Conservation (phyloP, 768 basidiomycete species). For the Termitomyces sp. region DNA sequence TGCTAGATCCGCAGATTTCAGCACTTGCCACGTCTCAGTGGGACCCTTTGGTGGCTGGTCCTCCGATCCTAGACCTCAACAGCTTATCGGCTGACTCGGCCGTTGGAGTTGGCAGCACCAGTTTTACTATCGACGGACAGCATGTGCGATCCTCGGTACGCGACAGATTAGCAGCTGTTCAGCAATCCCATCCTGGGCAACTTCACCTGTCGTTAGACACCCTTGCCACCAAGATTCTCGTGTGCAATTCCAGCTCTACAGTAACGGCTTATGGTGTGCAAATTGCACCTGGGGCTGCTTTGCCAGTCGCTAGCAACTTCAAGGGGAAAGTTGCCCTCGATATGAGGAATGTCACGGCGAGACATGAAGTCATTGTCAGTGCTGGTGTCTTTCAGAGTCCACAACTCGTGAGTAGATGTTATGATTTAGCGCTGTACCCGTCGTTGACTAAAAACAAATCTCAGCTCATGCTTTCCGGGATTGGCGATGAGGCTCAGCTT, state of each 20-base stretch:
- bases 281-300: conserved; percentile 20
- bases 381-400: conserved; percentile 28
- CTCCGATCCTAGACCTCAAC: conserved; percentile 24
- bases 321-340: conserved; percentile 18
- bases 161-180: conserved; percentile 20
- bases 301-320: conserved; percentile 27
- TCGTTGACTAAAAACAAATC: neutral
- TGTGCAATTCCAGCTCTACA: conserved; percentile 16
- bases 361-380: conserved; percentile 27
- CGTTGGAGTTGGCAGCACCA: conserved; percentile 18
- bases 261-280: conserved; percentile 24
- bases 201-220: conserved; percentile 24
- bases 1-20: conserved; percentile 22
- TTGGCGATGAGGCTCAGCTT: conserved; percentile 27
- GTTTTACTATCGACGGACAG: conserved; percentile 22
- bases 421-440: no score
- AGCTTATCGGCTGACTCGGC: conserved; percentile 18
- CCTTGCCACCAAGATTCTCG: conserved; percentile 22
- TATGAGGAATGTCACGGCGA: conserved; percentile 19
- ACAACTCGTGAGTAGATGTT: conserved; percentile 20
- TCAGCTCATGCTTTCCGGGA: conserved; percentile 32
- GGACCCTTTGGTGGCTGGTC: conserved; percentile 12
- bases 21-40: conserved; percentile 18
- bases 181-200: conserved; percentile 8
- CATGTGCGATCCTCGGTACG: conserved; percentile 25